A percentile compares a stretch with the other conserved stretches of the same genome.
These are phyloP conservation scores for Zizania palustris DNA, from an alignment of 202 grass and related monocot genomes.

Conservation along the genomic window DNA sequence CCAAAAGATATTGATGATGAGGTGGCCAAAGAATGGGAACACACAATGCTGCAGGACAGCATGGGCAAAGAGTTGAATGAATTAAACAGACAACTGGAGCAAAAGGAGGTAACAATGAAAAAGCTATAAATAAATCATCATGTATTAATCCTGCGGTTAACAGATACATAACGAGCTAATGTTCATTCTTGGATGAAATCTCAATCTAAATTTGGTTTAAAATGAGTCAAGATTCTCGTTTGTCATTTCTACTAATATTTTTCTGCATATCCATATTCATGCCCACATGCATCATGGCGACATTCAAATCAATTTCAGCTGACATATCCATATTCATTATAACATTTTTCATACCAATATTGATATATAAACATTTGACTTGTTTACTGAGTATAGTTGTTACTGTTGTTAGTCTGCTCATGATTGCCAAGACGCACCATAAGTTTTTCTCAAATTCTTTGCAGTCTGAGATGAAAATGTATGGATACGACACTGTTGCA, in stretches of 20 bases:
- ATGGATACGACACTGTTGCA: conserved; percentile 83
- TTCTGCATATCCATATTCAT: conserved; percentile 5
- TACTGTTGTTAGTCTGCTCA: conserved; percentile 7
- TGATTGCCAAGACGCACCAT: conserved; percentile 12
- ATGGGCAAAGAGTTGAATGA: conserved; percentile 96
- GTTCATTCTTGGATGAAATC: conserved; percentile 14
- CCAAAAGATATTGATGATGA: conserved; percentile 97
- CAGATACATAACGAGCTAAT: conserved; percentile 14
- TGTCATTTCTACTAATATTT: not conserved
- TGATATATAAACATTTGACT: not conserved
- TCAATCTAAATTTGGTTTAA: not conserved
- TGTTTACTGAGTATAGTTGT: not conserved
- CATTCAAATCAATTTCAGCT: not conserved
- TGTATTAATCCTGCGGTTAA: not conserved
- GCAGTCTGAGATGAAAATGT: conserved; percentile 99
- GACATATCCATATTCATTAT: not conserved
- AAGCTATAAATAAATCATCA: not conserved
- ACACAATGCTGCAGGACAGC: conserved; percentile 94
- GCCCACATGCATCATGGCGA: not conserved
- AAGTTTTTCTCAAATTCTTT: conserved; percentile 39
- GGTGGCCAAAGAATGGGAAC: conserved; percentile 93
- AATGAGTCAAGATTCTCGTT: not conserved
- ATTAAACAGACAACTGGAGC: conserved; percentile 85
- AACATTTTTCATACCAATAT: not conserved
- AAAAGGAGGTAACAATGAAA: conserved; percentile 81